Conservation (phyloP, 2,329 filamentous ascomycete species). For the Paecilomyces formosus region DNA sequence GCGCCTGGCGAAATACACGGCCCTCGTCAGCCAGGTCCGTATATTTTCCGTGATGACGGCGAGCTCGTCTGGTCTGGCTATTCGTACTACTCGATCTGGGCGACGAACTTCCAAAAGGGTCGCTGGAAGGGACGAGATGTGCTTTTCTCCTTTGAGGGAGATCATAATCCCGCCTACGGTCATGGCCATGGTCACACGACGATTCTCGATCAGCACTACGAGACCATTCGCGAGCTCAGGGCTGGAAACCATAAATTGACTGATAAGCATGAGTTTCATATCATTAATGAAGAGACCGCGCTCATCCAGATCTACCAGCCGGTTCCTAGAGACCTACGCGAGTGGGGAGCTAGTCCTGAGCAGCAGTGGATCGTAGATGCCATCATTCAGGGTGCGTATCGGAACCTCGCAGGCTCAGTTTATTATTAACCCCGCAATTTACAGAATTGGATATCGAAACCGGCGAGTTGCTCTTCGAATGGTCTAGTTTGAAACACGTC, state of each 20-base stretch:
- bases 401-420: no score
- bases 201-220: conserved; percentile 48
- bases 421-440: not conserved
- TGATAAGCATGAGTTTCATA: conserved; percentile 50
- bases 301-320: conserved; percentile 50
- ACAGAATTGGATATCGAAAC: conserved; percentile 43
- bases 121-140: conserved; percentile 47
- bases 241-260: conserved; percentile 42
- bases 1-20: conserved; percentile 19
- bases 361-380: conserved; percentile 52
- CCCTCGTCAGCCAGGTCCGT: conserved; percentile 46
- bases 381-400: conserved; percentile 44
- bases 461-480: conserved; percentile 51
- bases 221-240: conserved; percentile 47
- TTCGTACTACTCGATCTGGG: conserved; percentile 45
- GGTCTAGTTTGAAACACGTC: conserved; percentile 52
- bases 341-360: conserved; percentile 40
- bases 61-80: conserved; percentile 53
- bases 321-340: conserved; percentile 37
- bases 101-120: conserved; percentile 44
- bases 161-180: conserved; percentile 45
- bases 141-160: conserved; percentile 48
- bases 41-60: conserved; percentile 49
- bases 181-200: conserved; percentile 50
- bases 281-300: conserved; percentile 46